Evolutionary conservation across 2,329 filamentous ascomycete species (phyloP).

Genomic region (Beauveria medogensis): DNA sequence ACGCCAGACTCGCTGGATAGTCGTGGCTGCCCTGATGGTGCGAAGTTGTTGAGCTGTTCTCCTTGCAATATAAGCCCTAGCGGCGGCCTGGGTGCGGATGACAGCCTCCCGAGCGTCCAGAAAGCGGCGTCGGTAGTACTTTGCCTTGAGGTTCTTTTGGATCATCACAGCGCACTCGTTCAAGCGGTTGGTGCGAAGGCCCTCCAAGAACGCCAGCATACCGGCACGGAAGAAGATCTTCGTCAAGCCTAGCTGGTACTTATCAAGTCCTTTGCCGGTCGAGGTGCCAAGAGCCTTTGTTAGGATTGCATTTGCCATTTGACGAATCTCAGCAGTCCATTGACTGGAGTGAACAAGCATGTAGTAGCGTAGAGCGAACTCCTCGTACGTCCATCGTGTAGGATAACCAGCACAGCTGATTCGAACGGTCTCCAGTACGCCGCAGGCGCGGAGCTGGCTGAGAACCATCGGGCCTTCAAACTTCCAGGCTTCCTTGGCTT

Average conservation of each 20-base stretch:
- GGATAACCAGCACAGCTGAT: slow-evolving; percentile 97
- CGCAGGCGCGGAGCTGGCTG: slow-evolving; percentile 91
- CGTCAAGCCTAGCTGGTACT: slow-evolving; percentile 93
- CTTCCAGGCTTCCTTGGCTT: slow-evolving; percentile 93
- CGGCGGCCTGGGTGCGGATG: slow-evolving; percentile 68
- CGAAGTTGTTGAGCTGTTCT: slow-evolving; percentile 72
- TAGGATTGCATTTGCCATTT: slow-evolving; percentile 90
- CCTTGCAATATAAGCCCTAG: slow-evolving; percentile 70
- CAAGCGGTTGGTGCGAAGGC: slow-evolving; percentile 78
- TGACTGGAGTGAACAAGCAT: slow-evolving; percentile 85
- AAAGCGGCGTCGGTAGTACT: slow-evolving; percentile 90
- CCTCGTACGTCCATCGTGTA: slow-evolving; percentile 97
- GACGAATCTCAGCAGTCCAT: slow-evolving; percentile 89
- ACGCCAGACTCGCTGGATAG: slow-evolving; percentile 91
- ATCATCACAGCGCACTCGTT: slow-evolving; percentile 96
- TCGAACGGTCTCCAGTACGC: slow-evolving; percentile 95
- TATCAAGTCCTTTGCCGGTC: slow-evolving; percentile 69
- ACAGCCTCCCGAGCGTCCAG: slow-evolving; percentile 79
- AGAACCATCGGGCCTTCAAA: slow-evolving; percentile 99
- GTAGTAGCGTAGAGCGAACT: slow-evolving; percentile 96
- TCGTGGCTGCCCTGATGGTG: slow-evolving; percentile 78
- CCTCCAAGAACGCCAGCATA: slow-evolving; percentile 97
- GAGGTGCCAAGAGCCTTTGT: slow-evolving; percentile 77
- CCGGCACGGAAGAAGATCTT: slow-evolving; percentile 99
- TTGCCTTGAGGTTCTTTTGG: slow-evolving; percentile 93